Evolutionary conservation across 176 grass and related monocot species (phyloP).

Genomic region (Tillandsia leiboldiana): DNA sequence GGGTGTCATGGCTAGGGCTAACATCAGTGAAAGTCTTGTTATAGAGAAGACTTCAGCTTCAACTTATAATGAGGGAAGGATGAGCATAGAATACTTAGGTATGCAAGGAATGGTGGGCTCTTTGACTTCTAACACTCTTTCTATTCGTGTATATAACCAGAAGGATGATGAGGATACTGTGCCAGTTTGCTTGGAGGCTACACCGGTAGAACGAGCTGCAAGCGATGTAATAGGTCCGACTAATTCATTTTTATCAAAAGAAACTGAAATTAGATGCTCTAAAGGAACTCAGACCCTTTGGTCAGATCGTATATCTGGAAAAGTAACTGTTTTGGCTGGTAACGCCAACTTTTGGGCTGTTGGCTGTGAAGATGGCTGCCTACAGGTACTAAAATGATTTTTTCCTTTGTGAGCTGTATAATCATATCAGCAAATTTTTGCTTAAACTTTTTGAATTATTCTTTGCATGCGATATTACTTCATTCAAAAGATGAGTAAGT

Average conservation of each 20-base stretch:
- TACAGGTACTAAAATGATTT: conserved; percentile 54
- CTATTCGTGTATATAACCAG: conserved; percentile 48
- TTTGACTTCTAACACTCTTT: conserved; percentile 26
- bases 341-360: conserved; percentile 94
- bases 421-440: neutral
- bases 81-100: conserved; percentile 50
- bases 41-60: conserved; percentile 57
- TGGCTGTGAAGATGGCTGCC: conserved; percentile 79
- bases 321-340: conserved; percentile 89
- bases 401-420: neutral
- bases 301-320: conserved; percentile 77
- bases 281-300: conserved; percentile 65
- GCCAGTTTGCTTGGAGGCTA: conserved; percentile 62
- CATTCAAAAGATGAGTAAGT: neutral
- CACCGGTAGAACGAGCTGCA: conserved; percentile 53
- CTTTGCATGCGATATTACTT: neutral
- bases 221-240: conserved; percentile 52
- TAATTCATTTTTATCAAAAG: conserved; percentile 55
- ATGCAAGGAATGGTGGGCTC: conserved; percentile 29
- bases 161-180: conserved; percentile 43
- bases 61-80: conserved; percentile 35
- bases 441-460: neutral
- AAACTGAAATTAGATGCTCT: conserved; percentile 65
- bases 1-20: conserved; percentile 70
- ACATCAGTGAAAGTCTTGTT: conserved; percentile 69